A percentile compares a stretch with the other conserved stretches of the same genome.
Conservation (phyloP, 352 stramenopile genomes). For the Plasmopara halstedii region DNA sequence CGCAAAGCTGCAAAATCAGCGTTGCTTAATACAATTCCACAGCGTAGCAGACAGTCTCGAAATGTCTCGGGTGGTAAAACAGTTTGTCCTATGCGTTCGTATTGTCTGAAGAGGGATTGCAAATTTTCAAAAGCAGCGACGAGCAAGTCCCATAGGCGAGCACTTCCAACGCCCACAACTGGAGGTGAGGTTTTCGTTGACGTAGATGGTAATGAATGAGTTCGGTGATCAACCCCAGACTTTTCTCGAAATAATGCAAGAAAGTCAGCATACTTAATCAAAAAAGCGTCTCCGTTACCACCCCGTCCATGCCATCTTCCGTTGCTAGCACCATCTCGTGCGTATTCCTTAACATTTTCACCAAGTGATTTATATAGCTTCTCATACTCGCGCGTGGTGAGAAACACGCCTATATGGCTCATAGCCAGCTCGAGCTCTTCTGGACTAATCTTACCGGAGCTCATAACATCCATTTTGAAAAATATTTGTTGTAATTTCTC, state of each 20-base stretch:
- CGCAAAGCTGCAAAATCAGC: slow-evolving; percentile 61
- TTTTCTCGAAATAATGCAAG: slow-evolving; percentile 36
- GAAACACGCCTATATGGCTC: slow-evolving; percentile 64
- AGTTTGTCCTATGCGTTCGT: slow-evolving; percentile 41
- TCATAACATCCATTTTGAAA: slow-evolving; percentile 73
- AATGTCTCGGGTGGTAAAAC: slow-evolving; percentile 51
- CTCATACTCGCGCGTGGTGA: slow-evolving; percentile 59
- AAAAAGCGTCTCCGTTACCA: slow-evolving; percentile 21
- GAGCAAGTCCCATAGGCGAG: slow-evolving; percentile 57
- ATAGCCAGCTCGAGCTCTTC: slow-evolving; percentile 68
- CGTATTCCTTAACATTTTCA: slow-evolving; percentile 20
- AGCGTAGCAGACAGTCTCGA: slow-evolving; percentile 49
- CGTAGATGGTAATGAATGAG: slow-evolving; percentile 28
- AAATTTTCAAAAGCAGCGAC: slow-evolving; percentile 42
- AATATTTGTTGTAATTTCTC: slow-evolving; percentile 74
- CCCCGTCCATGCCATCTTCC: slow-evolving; percentile 16
- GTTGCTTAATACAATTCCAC: slow-evolving; percentile 55
- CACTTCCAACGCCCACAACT: slow-evolving; percentile 35
- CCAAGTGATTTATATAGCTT: slow-evolving; percentile 48
- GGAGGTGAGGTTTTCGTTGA: slow-evolving; percentile 37
- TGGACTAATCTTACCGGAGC: slow-evolving; percentile 44
- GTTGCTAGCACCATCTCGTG: slow-evolving; percentile 14
- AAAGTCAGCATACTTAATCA: slow-evolving; percentile 60
- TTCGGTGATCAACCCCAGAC: slow-evolving; percentile 6
- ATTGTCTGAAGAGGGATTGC: slow-evolving; percentile 45